Conservation (phyloP, 2,329 filamentous ascomycete genomes). For the Talaromyces albobiverticillius region DNA sequence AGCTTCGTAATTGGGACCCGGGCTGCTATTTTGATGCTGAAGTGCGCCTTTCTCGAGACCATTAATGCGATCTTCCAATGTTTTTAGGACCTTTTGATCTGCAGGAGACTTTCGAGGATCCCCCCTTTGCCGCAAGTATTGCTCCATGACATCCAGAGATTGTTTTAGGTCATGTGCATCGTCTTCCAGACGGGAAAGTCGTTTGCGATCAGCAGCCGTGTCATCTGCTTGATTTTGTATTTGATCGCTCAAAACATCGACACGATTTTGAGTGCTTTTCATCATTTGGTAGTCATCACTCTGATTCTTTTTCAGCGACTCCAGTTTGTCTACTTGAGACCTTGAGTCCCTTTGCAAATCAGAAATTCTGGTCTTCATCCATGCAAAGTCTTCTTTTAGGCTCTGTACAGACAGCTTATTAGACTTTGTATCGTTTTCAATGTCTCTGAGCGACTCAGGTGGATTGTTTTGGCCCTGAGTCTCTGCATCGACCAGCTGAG, state of each 20-base stretch:
- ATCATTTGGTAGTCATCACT: background rate
- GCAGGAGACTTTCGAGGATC: background rate
- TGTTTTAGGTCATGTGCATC: background rate
- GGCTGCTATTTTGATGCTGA: background rate
- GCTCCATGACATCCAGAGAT: background rate
- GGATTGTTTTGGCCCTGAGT: background rate
- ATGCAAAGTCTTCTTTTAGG: background rate
- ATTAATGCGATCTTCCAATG: conserved; percentile 4
- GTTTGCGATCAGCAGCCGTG: background rate
- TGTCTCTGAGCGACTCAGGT: background rate
- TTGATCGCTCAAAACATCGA: background rate
- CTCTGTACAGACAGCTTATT: conserved; percentile 5
- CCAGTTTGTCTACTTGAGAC: background rate
- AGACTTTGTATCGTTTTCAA: conserved; percentile 8
- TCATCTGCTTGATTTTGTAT: background rate
- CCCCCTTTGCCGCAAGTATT: background rate
- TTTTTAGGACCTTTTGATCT: background rate
- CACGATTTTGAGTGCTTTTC: background rate
- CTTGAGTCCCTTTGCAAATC: background rate
- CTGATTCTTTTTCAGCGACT: background rate
- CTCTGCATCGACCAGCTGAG: conserved; percentile 10
- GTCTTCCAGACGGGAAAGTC: background rate
- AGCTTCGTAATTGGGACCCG: background rate
- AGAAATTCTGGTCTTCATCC: background rate
- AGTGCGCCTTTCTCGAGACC: background rate